Conservation (phyloP, 2,329 filamentous ascomycete species). For the Sarocladium strictum region DNA sequence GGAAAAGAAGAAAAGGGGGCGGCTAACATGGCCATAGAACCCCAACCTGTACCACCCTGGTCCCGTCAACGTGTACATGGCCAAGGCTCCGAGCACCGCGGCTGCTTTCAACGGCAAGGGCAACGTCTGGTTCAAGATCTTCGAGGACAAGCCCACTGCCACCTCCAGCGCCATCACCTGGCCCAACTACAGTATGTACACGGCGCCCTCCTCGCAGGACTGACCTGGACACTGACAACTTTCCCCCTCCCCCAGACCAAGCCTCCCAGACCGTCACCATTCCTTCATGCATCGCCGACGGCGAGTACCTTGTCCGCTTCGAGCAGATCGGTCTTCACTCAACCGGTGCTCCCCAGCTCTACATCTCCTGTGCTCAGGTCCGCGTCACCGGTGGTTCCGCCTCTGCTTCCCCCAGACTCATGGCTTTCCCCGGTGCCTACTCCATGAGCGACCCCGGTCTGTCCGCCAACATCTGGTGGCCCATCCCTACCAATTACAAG, state of each 20-base stretch:
- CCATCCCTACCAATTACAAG: slow-evolving; percentile 31
- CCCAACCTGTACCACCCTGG: slow-evolving; percentile 35
- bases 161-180: slow-evolving; percentile 31
- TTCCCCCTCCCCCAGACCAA: slow-evolving; percentile 16
- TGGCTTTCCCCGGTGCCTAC: slow-evolving; percentile 33
- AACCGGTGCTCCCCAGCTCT: slow-evolving; percentile 20
- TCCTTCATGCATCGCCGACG: slow-evolving; percentile 37
- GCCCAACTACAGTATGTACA: slow-evolving; percentile 29
- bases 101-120: slow-evolving; percentile 32
- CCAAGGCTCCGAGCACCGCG: slow-evolving; percentile 27
- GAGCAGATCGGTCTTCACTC: slow-evolving; percentile 37
- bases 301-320: slow-evolving; percentile 38
- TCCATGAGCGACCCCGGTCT: slow-evolving; percentile 28
- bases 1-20: no score
- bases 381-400: slow-evolving; percentile 24
- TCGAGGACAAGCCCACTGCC: slow-evolving; percentile 25
- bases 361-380: slow-evolving; percentile 21
- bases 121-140: slow-evolving; percentile 32
- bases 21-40: background rate
- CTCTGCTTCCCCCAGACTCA: slow-evolving; percentile 25
- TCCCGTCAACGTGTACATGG: slow-evolving; percentile 30
- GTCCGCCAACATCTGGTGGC: slow-evolving; percentile 30
- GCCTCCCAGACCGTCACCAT: slow-evolving; percentile 32
- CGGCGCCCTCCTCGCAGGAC: background rate
- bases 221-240: background rate